These are phyloP conservation scores for Polyporus arcularius DNA, from an alignment of 768 basidiomycete species.

Conservation along the genomic window DNA sequence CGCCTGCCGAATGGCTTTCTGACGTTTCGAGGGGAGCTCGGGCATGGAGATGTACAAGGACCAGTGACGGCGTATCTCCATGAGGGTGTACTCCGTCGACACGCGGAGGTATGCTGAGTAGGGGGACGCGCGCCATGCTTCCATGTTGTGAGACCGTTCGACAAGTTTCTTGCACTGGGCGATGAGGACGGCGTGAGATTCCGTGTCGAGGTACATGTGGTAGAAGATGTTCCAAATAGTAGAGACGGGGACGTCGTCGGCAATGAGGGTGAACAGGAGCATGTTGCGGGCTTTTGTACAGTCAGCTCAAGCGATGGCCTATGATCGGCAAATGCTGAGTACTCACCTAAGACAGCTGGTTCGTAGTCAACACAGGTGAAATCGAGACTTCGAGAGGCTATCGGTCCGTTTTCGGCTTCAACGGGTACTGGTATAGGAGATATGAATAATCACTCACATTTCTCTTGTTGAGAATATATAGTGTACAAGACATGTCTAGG, in stretches of 20 bases:
- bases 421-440: no score
- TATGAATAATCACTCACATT: neutral
- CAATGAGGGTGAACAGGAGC: conserved; percentile 15
- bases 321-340: no score
- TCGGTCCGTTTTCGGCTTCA: no score
- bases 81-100: conserved; percentile 12
- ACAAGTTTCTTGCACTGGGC: conserved; percentile 14
- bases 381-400: conserved; percentile 5
- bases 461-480: neutral
- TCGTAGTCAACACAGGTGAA: conserved; percentile 22
- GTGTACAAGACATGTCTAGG: conserved; percentile 19
- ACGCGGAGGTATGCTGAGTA: conserved; percentile 7
- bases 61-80: conserved; percentile 21
- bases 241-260: neutral
- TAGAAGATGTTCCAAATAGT: conserved; percentile 18
- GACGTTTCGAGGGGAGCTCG: conserved; percentile 25
- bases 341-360: conserved; percentile 18
- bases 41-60: conserved; percentile 32
- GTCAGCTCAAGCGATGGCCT: no score
- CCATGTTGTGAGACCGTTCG: neutral
- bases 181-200: neutral
- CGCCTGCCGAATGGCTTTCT: conserved; percentile 21
- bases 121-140: conserved; percentile 9
- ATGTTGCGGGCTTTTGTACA: conserved; percentile 19
- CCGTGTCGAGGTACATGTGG: conserved; percentile 16